Evolutionary conservation across 148 eudicot species (phyloP), one percentile per base, ranked within the genome.

Genomic region (Rhododendron williamsianum): DNA sequence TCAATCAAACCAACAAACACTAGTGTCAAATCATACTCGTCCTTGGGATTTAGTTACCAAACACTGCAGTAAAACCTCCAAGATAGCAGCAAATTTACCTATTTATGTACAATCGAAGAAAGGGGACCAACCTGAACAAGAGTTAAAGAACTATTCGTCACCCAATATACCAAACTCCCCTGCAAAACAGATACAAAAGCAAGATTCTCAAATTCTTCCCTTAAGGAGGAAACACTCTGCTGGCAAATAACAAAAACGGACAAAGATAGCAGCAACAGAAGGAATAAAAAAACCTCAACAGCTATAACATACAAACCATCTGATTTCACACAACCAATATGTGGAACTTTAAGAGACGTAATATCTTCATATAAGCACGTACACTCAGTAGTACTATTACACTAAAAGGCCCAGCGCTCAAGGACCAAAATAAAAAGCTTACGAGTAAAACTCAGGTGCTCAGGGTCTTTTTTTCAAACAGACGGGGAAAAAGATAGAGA

Each of bases 91-190:
- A 78, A 83, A 69, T 67, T 3, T 7, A 3, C 72, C 52, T 48
- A 69, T 27, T 3, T 27, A 11, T 69, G 36, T 11, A 12, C 35
- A 69, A 48, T 78, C 30, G 71, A 83, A 49, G 13, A 33, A 54
- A 27, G 35, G 46, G 63, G 80, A 87, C 93, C 81, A 84, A 96
- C 98, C 98, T 94, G 98, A 88, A 94, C 74, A 76, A 87, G 86
- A 86, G 89, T 91, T 74, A 90, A 79, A 52, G 94, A 91, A 87
- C 94, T 92, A 87, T 92, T 95, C 41, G 93, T 92, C 71, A 91
- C 88, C 98, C 98, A 95, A 84, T 93, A 95, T 72, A 95, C 91
- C 83, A 92, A 94, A 89, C 97, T 91, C 36, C 97, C 97, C 98
- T 95, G 94, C 88, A 90, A 83, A 82, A 77, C 10, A 69, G 84